These are phyloP conservation scores for Trichoderma polysporum DNA, from an alignment of 2,329 filamentous ascomycete species.

Conservation along the genomic window DNA sequence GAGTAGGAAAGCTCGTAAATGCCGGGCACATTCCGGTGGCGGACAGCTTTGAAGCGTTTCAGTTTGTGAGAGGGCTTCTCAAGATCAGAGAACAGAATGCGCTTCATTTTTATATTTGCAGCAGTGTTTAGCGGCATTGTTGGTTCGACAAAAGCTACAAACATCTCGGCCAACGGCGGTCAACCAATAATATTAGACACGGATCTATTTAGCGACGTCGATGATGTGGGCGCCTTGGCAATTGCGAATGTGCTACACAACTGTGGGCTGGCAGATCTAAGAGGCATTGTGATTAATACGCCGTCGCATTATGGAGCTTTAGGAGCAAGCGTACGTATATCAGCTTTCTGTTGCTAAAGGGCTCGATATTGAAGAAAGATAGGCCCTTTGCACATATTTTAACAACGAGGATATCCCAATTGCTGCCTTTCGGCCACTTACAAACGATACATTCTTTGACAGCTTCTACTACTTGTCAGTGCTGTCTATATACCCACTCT, in stretches of 20 bases:
- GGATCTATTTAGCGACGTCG: conserved; percentile 10
- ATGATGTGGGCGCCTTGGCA: conserved; percentile 4
- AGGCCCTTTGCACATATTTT: conserved; percentile 10
- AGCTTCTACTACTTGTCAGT: conserved; percentile 4
- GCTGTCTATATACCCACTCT: not conserved
- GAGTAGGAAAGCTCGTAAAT: no score
- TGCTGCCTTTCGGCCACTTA: conserved; percentile 8
- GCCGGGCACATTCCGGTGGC: not conserved
- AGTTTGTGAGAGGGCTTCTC: not conserved
- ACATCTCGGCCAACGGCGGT: not conserved
- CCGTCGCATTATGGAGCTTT: not conserved
- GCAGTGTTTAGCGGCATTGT: not conserved
- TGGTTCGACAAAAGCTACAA: not conserved
- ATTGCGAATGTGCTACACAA: conserved; percentile 8
- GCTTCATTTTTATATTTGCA: not conserved
- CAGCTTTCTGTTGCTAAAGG: fast-evolving
- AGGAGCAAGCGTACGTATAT: not conserved
- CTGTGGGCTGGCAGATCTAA: not conserved
- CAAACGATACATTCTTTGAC: conserved; percentile 9
- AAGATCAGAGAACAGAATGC: not conserved
- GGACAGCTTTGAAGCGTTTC: not conserved
- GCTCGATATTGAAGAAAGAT: not conserved
- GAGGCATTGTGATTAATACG: not conserved
- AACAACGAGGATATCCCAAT: not conserved
- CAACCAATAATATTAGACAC: conserved; percentile 7